These are phyloP conservation scores for Torulaspora quercuum DNA, from an alignment of 805 yeast genomes.

Conservation along the genomic window DNA sequence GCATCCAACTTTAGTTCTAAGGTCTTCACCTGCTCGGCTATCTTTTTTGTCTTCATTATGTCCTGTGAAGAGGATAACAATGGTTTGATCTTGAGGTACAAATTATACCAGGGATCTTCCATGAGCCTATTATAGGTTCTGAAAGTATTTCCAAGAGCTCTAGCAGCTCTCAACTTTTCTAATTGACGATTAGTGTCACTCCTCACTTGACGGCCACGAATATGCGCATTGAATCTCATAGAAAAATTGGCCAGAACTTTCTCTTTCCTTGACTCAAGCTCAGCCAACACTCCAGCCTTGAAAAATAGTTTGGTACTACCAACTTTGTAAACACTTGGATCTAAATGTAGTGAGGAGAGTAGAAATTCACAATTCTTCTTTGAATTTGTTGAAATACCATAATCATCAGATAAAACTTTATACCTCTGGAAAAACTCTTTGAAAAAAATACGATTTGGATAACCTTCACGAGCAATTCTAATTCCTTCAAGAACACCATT, in stretches of 20 bases:
- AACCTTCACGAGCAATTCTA: conserved; percentile 94
- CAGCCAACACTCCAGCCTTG: conserved; percentile 94
- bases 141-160: conserved; percentile 61
- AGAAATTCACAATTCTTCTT: conserved; percentile 70
- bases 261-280: conserved; percentile 76
- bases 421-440: conserved; percentile 76
- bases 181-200: conserved; percentile 45
- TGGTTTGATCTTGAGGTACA: conserved; percentile 72
- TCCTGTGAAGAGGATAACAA: conserved; percentile 61
- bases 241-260: conserved; percentile 52
- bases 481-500: conserved; percentile 98
- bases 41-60: conserved; percentile 52
- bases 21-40: conserved; percentile 52
- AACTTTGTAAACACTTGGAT: conserved; percentile 76
- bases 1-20: conserved; percentile 47
- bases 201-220: conserved; percentile 65
- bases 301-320: conserved; percentile 93
- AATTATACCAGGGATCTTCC: conserved; percentile 73
- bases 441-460: conserved; percentile 86
- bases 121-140: conserved; percentile 46
- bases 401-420: conserved; percentile 56
- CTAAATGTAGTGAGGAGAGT: conserved; percentile 59
- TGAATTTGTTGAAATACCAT: conserved; percentile 43
- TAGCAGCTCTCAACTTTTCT: conserved; percentile 65
- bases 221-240: conserved; percentile 57